Percentiles rank a stretch among this genome's conserved stretches.
phyloP scores from a whole-genome alignment of 768 basidiomycete species.

The Suillus paluster region DNA sequence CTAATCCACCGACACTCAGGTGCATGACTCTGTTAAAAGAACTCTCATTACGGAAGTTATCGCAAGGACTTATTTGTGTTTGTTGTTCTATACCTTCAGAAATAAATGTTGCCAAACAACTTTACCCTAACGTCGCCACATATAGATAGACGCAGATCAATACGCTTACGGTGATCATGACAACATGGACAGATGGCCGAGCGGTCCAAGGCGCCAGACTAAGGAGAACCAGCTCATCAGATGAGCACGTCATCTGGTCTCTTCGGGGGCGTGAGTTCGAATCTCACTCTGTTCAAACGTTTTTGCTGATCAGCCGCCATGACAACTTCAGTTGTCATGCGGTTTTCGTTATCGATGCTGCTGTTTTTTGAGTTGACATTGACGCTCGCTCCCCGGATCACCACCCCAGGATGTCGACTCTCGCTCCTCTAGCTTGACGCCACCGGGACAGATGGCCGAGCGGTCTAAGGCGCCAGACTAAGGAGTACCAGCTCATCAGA shows the following conservation, averaged over 20 bases:
- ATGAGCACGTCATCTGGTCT: slow-evolving; percentile 9
- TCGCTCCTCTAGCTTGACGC: no score
- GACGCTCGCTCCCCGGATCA: no score
- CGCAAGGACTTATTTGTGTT: slow-evolving; percentile 25
- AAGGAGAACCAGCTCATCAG: slow-evolving; percentile 44
- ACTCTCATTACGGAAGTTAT: not conserved
- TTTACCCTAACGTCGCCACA: not conserved
- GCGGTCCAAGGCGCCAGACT: slow-evolving; percentile 90
- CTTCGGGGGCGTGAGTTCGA: slow-evolving; percentile 19
- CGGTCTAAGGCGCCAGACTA: slow-evolving; percentile 90
- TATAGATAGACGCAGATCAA: not conserved
- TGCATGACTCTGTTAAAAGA: not conserved
- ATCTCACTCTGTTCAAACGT: slow-evolving; percentile 17
- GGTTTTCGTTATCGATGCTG: no score
- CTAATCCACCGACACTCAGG: not conserved
- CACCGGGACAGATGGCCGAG: slow-evolving; percentile 85
- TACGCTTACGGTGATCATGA: not conserved
- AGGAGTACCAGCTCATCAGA: slow-evolving; percentile 40
- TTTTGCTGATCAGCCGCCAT: slow-evolving; percentile 1
- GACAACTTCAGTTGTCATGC: no score
- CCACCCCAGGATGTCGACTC: no score
- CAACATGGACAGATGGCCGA: slow-evolving; percentile 71
- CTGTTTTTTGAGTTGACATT: no score
- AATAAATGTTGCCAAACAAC: not conserved
- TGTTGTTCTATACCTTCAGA: not conserved